A percentile compares a stretch with the other conserved stretches of the same genome.
Evolutionary conservation across 2,329 filamentous ascomycete species (phyloP).

Genomic region (Penicillium thymicola): DNA sequence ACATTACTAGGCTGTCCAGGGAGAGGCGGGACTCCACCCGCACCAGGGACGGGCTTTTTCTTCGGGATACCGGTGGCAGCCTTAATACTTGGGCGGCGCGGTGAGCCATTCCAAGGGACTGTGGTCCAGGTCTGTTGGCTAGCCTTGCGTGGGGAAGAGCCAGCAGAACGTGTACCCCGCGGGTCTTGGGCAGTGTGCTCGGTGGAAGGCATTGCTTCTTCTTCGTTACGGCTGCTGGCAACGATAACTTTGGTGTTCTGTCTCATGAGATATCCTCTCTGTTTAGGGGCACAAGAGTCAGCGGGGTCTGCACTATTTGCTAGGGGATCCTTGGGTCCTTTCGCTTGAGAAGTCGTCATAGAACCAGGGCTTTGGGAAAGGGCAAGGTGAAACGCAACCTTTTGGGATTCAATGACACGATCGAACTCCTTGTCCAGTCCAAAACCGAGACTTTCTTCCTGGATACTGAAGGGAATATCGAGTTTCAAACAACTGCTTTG

Average conservation of each 20-base stretch:
- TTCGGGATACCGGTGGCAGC: constrained; percentile 57
- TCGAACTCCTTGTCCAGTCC: constrained; percentile 92
- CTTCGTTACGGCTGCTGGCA: constrained; percentile 72
- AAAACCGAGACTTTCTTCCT: constrained; percentile 68
- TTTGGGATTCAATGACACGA: constrained; percentile 91
- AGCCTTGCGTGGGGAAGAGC: constrained; percentile 70
- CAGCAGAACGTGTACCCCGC: constrained; percentile 57
- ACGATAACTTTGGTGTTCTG: constrained; percentile 97
- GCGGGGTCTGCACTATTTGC: constrained; percentile 47
- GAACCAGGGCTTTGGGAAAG: constrained; percentile 35
- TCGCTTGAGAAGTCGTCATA: constrained; percentile 7
- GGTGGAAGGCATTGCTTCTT: constrained; percentile 38
- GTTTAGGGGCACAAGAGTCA: constrained; percentile 63
- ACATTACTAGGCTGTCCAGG: constrained; percentile 85
- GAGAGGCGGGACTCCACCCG: constrained; percentile 74
- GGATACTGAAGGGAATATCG: constrained; percentile 71
- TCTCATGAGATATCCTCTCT: constrained; percentile 98
- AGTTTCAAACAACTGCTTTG: constrained; percentile 75
- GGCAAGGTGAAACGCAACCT: constrained; percentile 66
- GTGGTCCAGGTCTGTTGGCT: constrained; percentile 93
- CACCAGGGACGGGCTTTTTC: constrained; percentile 60
- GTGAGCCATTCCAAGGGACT: constrained; percentile 90
- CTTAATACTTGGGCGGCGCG: constrained; percentile 63
- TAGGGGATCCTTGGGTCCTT: constrained; percentile 14
- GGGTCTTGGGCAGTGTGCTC: constrained; percentile 28